Base-by-base conservation (phyloP, 176 grass and related monocot genomes). In the Triticum dicoccoides region DNA sequence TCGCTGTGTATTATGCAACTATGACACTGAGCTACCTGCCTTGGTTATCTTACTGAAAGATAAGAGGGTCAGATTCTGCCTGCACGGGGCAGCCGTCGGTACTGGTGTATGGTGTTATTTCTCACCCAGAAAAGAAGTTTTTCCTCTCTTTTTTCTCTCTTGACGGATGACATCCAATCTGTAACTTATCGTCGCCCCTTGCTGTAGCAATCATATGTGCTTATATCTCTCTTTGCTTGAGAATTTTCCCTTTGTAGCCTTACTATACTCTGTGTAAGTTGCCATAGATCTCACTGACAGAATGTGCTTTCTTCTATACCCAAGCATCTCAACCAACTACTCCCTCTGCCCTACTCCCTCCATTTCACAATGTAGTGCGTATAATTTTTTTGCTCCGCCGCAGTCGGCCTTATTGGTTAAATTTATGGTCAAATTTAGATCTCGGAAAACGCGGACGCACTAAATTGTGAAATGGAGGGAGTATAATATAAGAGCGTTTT, bases 1-100 rank as follows among this genome's bases (percentile, higher is more conserved):
- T 86, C 37, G 29, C 58, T 52, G 71, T 88, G 82, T 82, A 74
- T 81, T 89, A 81, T 88, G 87, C 80, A 88, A 61, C 73, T 56
- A 67, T 61, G 20, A 29, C 51, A 44, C 73, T 79, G 37, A 80
- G 61, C 47, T 86, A 80, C 66, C 73, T 79, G 73, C 73, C 70
- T 71, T n/a, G 58, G 73, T 78, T 83, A 61, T 90, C 21, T 58
- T 87, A 78, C 65, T 25, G 6, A 59, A 83, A 45, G 42, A 83
- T 87, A 23, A 65, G 65, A 78, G 63, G 49, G 69, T 88, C 83
- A 88, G 74, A 83, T 54, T 63, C 37, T 83, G 73, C 64, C 64
- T 34, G 67, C 80, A 62, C 45, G 14, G 14, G 14, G 24, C 0
- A 49, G 27, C 52, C n/a, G 42, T 65, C 30, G 39, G 24, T 65